Evolutionary conservation across 768 basidiomycete species (phyloP).

Genomic region (Psilocybe cubensis): DNA sequence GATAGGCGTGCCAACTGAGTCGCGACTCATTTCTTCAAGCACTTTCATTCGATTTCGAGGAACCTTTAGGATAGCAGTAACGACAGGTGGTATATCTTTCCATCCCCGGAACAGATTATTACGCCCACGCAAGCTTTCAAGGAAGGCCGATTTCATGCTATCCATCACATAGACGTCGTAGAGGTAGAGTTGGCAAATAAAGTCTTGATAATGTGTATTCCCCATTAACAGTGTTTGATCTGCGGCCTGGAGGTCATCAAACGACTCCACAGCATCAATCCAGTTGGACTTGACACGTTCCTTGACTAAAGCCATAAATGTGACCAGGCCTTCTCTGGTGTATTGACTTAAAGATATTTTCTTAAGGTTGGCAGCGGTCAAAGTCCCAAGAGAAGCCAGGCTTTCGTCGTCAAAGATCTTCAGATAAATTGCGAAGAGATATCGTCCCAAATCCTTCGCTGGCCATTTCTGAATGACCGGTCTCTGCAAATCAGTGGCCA

Average conservation of each 20-base stretch:
- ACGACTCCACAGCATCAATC: slow-evolving; percentile 40
- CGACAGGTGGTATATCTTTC: slow-evolving; percentile 38
- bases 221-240: slow-evolving; percentile 30
- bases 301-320: slow-evolving; percentile 45
- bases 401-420: slow-evolving; percentile 48
- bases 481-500: not conserved
- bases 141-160: slow-evolving; percentile 6
- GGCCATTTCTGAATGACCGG: slow-evolving; percentile 21
- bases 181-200: slow-evolving; percentile 39
- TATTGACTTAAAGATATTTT: slow-evolving; percentile 42
- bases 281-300: slow-evolving; percentile 41
- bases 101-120: slow-evolving; percentile 33
- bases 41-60: slow-evolving; percentile 32
- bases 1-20: slow-evolving; percentile 28
- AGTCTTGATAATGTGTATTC: slow-evolving; percentile 39
- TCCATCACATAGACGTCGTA: slow-evolving; percentile 27
- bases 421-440: slow-evolving; percentile 47
- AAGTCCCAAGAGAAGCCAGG: slow-evolving; percentile 1
- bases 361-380: slow-evolving; percentile 4
- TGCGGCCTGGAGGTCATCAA: slow-evolving; percentile 27
- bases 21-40: slow-evolving; percentile 26
- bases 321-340: slow-evolving; percentile 48
- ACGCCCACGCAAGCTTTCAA: slow-evolving; percentile 12
- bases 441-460: slow-evolving; percentile 34
- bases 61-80: slow-evolving; percentile 38